Base-by-base conservation (phyloP, 805 yeast species). In the Saccharomyces kudriavzevii region DNA sequence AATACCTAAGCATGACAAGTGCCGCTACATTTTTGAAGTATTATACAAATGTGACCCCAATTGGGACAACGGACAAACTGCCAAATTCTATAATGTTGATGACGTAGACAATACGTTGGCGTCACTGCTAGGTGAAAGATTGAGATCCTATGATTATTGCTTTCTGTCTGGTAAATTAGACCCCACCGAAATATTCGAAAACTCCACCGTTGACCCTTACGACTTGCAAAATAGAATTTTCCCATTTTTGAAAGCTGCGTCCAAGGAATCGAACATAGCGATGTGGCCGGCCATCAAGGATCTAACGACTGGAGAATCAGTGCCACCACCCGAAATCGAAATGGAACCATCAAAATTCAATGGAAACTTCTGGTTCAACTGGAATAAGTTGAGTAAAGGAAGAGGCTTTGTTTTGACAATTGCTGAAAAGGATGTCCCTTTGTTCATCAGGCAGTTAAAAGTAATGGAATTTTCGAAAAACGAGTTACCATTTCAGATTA, bases 341-440 rank as follows among this genome's bases (percentile, higher is more conserved):
- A 28, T 29, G 10, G 35, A 49, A 11, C 29, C 55, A 13, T 29
- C 24, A 1, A 53, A 57, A 10, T 61, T 56, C 30, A 60, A 61
- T 46, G 45, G 17, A 11, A 58, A 63, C 47, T 62, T 68, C 49
- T 66, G 64, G 65, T 45, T 49, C 4, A 60, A 58, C 54, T 68
- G 70, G 68, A 25, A 30, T 14, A 54, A 53, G 2, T 45, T 54
- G 5, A 57, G 70, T 6, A 49, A 50, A 0, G 68, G 64, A 0
- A 65, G 57, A 45, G 72, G 72, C n/a, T 59, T 69, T n/a, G 65
- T 60, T 1, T 53, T 65, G 8, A 63, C 71, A 5, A 54, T 68
- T 49, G 55, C 53, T 22, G 58, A 56, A 48, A 43, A 52, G 2
- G 62, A 64, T 43, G 40, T 52, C 9, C 24, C 47, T 5, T 53